phyloP scores from a whole-genome alignment of 2,329 filamentous ascomycete species.

The Setomelanomma holmii region DNA sequence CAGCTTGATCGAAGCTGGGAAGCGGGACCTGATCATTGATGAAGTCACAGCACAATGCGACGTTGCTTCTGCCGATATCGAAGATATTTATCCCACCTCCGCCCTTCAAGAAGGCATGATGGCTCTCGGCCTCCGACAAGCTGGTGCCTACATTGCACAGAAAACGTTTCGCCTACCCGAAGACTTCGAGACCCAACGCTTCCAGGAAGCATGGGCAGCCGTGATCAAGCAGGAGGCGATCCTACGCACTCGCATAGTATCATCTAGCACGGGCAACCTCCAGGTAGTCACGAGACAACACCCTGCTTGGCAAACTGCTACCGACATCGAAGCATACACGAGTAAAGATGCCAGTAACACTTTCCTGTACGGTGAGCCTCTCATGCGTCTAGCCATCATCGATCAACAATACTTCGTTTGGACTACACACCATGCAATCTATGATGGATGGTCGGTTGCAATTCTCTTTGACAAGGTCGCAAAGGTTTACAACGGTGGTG shows the following conservation, averaged over 20 bases:
- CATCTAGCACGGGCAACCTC: conserved; percentile 3
- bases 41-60: conserved; percentile 4
- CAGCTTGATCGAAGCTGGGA: conserved; percentile 1
- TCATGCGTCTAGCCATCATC: conserved; percentile 19
- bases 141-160: conserved; percentile 23
- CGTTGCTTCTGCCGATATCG: conserved; percentile 5
- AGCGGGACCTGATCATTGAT: not conserved
- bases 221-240: conserved; percentile 52
- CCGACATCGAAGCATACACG: conserved; percentile 13
- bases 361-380: conserved; percentile 12
- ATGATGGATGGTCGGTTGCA: conserved; percentile 30
- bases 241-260: conserved; percentile 49
- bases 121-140: conserved; percentile 11
- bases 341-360: conserved; percentile 5
- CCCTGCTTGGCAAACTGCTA: conserved; percentile 10
- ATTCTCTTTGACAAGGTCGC: conserved; percentile 16
- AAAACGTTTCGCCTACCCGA: conserved; percentile 42
- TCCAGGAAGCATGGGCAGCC: conserved; percentile 52
- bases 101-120: conserved; percentile 23
- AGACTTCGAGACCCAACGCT: conserved; percentile 19
- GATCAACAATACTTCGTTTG: conserved; percentile 27
- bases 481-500: not conserved
- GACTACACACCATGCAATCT: conserved; percentile 34
- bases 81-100: conserved; percentile 23
- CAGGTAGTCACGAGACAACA: conserved; percentile 14